Base-by-base conservation (phyloP, 768 basidiomycete species). In the Pisolithus albus region DNA sequence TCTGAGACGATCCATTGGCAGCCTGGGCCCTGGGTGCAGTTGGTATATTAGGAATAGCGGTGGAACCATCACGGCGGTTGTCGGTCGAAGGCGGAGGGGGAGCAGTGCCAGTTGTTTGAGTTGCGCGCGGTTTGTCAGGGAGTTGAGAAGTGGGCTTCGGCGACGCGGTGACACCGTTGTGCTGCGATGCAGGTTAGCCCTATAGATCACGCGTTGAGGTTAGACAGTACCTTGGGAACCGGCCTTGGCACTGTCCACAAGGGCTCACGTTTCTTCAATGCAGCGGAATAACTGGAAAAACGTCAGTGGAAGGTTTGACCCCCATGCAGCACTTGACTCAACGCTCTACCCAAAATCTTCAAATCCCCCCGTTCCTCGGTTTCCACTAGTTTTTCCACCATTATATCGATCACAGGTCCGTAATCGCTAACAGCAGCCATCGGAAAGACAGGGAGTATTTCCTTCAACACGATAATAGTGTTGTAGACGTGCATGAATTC, bases 401-500 rank as follows among this genome's bases (percentile, higher is more conserved):
- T 78, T 19, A 64, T 66, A 57, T 83, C 77, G 41, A 92, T 75
- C 38, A 66, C 69, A 9, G 71, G 61, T 11, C 85, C 88, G 24
- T 74, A 72, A 49, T 75, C 78, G 41, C 70, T 70, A 32, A 84
- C 79, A 10, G 80, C 70, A 16, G 82, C 78, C 9, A 88, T 63
- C 24, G 95, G 95, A 70, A 96, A 96, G 46, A 90, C 86, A 1
- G 89, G 85, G 28, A 93, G 76, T 19, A 97, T 81, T 65, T 96
- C 91, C 62, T 93, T 91, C 56, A 96, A 75, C 26, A 99, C 84
- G 37, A 94, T 81, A 67, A 98, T 88, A n/a, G 91, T 80, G 63
- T 99, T 99, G 68, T 95, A 94, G 49, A 97, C 89, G 60, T 92
- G 92, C 88, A 97, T 95, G 66, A 94, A 98, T 61, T 94, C 94